Conservation (phyloP, 495 filamentous ascomycete genomes). For the Tuber umbilicatum region DNA sequence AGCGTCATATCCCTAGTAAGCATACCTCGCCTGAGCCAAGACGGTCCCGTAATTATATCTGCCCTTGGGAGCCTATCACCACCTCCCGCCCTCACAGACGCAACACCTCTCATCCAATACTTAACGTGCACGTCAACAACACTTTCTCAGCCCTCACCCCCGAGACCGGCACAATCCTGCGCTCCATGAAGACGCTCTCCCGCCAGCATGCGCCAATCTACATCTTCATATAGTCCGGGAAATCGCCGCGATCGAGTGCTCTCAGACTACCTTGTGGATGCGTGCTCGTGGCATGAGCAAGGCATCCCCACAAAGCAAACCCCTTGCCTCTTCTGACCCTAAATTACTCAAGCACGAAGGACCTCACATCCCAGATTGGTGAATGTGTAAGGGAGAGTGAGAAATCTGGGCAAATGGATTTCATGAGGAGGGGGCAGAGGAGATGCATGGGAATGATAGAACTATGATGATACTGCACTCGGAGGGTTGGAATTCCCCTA, state of each 20-base stretch:
- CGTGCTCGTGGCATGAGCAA: slow-evolving; percentile 10
- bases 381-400: slow-evolving; percentile 39
- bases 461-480: slow-evolving; percentile 35
- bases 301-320: too few species aligned
- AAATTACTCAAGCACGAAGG: slow-evolving; percentile 40
- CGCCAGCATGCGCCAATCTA: slow-evolving; percentile 40
- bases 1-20: neutral
- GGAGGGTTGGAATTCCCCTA: slow-evolving; percentile 41
- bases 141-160: too few species aligned
- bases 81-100: too few species aligned
- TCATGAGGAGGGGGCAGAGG: slow-evolving; percentile 27
- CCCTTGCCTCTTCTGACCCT: too few species aligned
- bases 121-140: too few species aligned
- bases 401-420: slow-evolving; percentile 39
- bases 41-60: too few species aligned
- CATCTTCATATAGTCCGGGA: slow-evolving; percentile 38
- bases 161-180: too few species aligned
- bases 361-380: slow-evolving; percentile 37
- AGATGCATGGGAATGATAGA: slow-evolving; percentile 6
- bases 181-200: neutral
- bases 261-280: slow-evolving; percentile 29
- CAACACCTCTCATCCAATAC: too few species aligned
- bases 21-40: too few species aligned
- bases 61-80: too few species aligned
- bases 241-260: slow-evolving; percentile 34